Evolutionary conservation across 1,284 basidiomycete species (phyloP).

Genomic region (Lignosus rhinocerotis): DNA sequence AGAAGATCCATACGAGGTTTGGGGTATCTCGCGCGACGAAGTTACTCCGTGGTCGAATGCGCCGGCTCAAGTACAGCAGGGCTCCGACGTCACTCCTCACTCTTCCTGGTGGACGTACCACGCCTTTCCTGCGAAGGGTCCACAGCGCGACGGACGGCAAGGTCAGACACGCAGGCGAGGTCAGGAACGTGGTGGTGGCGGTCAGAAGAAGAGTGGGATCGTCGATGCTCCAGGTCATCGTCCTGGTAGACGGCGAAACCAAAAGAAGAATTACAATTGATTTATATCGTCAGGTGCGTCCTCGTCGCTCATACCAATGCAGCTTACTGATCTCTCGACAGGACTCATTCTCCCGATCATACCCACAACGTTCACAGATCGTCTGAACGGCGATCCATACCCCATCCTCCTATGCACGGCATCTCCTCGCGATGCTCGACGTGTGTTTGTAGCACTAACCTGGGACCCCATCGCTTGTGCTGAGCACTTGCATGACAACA

Average conservation of each 20-base stretch:
- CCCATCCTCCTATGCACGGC: background rate
- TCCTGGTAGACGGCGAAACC: background rate
- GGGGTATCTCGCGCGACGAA: constrained; percentile 1
- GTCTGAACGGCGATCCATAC: background rate
- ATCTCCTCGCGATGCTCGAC: too few relatives aligned
- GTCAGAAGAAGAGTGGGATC: background rate
- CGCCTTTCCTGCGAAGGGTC: background rate
- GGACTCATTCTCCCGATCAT: background rate
- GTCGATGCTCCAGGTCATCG: background rate
- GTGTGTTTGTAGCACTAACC: too few relatives aligned
- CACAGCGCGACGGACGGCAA: background rate
- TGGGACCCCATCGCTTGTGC: too few relatives aligned
- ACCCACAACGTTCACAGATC: background rate
- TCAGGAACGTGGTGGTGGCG: background rate
- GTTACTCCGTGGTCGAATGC: background rate
- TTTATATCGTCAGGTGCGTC: background rate
- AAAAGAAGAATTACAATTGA: background rate
- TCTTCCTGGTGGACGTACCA: background rate
- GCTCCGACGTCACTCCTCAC: background rate
- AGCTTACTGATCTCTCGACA: background rate
- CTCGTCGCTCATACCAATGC: background rate
- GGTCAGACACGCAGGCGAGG: background rate
- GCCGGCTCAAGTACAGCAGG: background rate
- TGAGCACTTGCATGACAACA: too few relatives aligned
- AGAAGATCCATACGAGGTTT: background rate